phyloP scores from a whole-genome alignment of 129 eudicot species.

The Apium graveolens region DNA sequence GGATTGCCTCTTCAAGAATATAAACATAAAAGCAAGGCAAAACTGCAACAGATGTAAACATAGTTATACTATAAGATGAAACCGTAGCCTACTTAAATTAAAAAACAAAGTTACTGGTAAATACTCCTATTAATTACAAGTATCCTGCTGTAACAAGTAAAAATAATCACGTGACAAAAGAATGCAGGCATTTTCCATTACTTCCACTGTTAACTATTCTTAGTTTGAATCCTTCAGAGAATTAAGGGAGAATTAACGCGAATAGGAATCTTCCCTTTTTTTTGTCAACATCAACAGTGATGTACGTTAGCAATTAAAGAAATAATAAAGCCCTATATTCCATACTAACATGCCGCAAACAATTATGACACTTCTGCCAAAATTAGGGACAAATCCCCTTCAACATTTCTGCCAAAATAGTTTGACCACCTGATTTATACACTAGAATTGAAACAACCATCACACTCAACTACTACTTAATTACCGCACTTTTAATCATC shows the following conservation, averaged over 20 bases:
- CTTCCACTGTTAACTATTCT: neutral
- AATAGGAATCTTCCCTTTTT: neutral
- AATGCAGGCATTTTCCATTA: neutral
- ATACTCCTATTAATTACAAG: constrained; percentile 1
- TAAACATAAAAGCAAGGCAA: constrained; percentile 82
- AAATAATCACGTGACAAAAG: neutral
- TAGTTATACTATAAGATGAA: neutral
- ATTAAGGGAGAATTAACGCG: neutral
- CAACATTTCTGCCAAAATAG: neutral
- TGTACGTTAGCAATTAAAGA: neutral
- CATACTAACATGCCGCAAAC: neutral
- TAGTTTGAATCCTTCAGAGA: neutral
- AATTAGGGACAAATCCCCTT: neutral
- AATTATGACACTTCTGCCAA: neutral
- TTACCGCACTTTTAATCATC: neutral
- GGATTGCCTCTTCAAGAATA: constrained; percentile 41
- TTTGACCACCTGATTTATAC: neutral
- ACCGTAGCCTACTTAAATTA: neutral
- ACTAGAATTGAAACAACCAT: neutral
- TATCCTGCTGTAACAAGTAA: neutral
- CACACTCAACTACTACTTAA: neutral
- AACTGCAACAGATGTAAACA: constrained; percentile 46
- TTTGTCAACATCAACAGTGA: neutral
- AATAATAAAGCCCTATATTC: neutral
- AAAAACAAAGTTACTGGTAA: neutral